Base-by-base conservation (phyloP, 768 basidiomycete species). In the Auricularia auricula-judae region DNA sequence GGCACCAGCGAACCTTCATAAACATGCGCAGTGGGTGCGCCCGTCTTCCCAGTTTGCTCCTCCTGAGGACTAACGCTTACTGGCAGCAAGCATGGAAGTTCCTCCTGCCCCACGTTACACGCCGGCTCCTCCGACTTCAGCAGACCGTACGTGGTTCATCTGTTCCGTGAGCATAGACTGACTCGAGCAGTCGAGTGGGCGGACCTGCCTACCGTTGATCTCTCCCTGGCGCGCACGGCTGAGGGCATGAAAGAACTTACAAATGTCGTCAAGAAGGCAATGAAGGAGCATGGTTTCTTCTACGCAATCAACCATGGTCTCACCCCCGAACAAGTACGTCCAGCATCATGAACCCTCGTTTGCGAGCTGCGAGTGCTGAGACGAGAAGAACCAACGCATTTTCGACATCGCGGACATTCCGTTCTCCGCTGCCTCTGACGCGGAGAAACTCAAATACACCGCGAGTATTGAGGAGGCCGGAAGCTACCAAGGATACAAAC, bases 401-500 rank as follows among this genome's bases (percentile, higher is more conserved):
- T 80, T 82, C 66, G 79, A 80, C 65, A 79, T 83, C 54, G 80
- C 80, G 1, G 74, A 81, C 63, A 65, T 81, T 5, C 74, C 78
- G 16, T 81, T 82, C 66, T 71, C 75, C 4, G 71, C 72, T 36
- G 78, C 81, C 4, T 65, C 66, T 1, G 71, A 73, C 0, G 79
- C 78, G 35, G 81, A 83, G 71, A 82, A 81, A 68, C 66, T 74
- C 61, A 65, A 65, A 21, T 79, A 80, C 65, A 70, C 69, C 1
- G 77, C 74, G 1, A 73, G 77, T 36, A 76, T 77, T 63, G 79
- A 80, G 66, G 71, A 74, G 62, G 77, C 75, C 0, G 81, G 81
- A 1, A 79, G 79, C 0, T 84, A 82, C 65, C 79, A 82, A 62
- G 84, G 84, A 0, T 85, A 84, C 67, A 85, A 85, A 66, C 76